Conservation (phyloP, 169 alveolate genomes). For the Cryptosporidium bovis region DNA sequence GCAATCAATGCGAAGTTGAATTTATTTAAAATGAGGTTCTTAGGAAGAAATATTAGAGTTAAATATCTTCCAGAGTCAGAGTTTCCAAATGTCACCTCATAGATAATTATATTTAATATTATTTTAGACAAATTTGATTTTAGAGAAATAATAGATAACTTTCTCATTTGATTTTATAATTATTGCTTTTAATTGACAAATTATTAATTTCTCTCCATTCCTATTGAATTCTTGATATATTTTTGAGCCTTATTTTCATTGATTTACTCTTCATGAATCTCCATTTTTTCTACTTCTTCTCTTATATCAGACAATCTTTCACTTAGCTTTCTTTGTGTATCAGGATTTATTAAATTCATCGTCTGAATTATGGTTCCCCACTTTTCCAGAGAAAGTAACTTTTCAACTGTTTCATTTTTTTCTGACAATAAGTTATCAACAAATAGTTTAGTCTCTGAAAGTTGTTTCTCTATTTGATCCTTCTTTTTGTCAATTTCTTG, state of each 20-base stretch:
- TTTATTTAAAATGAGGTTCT: constrained; percentile 52
- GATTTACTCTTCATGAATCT: constrained; percentile 25
- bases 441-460: constrained; percentile 2
- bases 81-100: constrained; percentile 8
- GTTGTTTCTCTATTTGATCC: constrained; percentile 33
- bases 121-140: too few species aligned
- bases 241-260: neutral
- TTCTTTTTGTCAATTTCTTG: constrained; percentile 64
- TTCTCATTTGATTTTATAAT: neutral
- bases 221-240: neutral
- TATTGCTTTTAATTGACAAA: neutral
- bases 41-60: constrained; percentile 33
- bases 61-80: constrained; percentile 38
- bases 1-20: constrained; percentile 51
- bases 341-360: constrained; percentile 51
- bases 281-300: constrained; percentile 20
- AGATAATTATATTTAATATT: neutral
- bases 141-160: neutral
- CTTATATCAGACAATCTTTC: constrained; percentile 38
- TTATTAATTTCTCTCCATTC: neutral
- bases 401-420: constrained; percentile 64
- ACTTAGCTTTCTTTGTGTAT: constrained; percentile 23
- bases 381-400: constrained; percentile 35
- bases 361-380: constrained; percentile 66
- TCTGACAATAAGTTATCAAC: constrained; percentile 30